Evolutionary conservation across 164 flowering plant genomes (phyloP).

Genomic region (Sedum album): DNA sequence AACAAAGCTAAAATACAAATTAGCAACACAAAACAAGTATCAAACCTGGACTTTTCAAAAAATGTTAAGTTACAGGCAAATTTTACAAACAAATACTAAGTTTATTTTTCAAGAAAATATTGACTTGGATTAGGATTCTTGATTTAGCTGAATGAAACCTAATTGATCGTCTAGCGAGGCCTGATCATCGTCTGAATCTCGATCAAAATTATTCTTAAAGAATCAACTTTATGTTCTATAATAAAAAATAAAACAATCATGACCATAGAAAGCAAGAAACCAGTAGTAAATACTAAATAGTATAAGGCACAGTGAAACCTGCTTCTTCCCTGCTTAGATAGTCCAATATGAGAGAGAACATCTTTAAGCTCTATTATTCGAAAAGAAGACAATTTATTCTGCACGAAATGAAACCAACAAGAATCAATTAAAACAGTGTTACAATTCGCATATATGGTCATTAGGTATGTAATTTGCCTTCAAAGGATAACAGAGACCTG

Average conservation of each 20-base stretch:
- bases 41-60: too few relatives aligned
- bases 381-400: conserved; percentile 46
- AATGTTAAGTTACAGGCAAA: too few relatives aligned
- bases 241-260: not conserved
- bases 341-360: conserved; percentile 55
- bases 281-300: not conserved
- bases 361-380: conserved; percentile 55
- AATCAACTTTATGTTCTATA: not conserved
- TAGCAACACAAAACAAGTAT: too few relatives aligned
- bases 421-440: too few relatives aligned
- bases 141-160: too few relatives aligned
- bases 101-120: too few relatives aligned
- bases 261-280: not conserved
- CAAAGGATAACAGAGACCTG: not conserved
- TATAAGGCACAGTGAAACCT: conserved; percentile 33
- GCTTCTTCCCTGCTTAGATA: conserved; percentile 87
- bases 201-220: not conserved
- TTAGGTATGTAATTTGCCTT: not conserved
- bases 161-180: too few relatives aligned
- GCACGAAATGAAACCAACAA: conserved; percentile 6
- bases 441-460: not conserved
- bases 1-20: too few relatives aligned
- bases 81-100: too few relatives aligned
- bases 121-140: too few relatives aligned
- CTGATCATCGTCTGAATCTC: not conserved